Evolutionary conservation across 768 basidiomycete species (phyloP).

Genomic region (Arthromyces matolae): DNA sequence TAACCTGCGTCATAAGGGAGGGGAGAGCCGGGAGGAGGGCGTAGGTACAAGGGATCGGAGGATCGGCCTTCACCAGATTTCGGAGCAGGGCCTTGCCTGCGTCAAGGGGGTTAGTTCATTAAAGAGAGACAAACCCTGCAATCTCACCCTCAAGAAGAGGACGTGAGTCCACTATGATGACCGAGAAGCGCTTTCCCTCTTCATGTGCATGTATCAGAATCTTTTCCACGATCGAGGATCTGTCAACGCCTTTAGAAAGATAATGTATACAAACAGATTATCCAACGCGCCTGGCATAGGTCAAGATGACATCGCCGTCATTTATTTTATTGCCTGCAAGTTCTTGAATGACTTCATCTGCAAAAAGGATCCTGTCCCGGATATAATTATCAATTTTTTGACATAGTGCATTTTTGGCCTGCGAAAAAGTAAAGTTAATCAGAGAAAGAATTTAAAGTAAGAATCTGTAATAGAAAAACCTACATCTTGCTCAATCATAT

Average conservation of each 20-base stretch:
- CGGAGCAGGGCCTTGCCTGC: conserved; percentile 77
- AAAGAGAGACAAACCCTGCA: background rate
- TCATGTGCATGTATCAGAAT: conserved; percentile 75
- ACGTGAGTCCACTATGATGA: conserved; percentile 91
- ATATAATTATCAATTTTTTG: conserved; percentile 90
- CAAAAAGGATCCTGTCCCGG: conserved; percentile 87
- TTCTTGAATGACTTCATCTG: conserved; percentile 90
- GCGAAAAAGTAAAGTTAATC: conserved; percentile 8
- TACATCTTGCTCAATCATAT: conserved; percentile 94
- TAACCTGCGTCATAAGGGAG: conserved; percentile 75
- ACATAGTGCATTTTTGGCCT: conserved; percentile 88
- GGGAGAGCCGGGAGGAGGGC: conserved; percentile 84
- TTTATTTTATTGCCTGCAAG: conserved; percentile 91
- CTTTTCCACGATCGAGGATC: conserved; percentile 93
- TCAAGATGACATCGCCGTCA: conserved; percentile 88
- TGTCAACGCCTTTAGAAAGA: conserved; percentile 25
- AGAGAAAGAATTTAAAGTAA: background rate
- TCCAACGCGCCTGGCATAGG: conserved; percentile 75
- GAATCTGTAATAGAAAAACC: conserved; percentile 12
- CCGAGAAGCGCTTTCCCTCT: conserved; percentile 77
- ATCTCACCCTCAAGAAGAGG: conserved; percentile 83
- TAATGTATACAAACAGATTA: background rate
- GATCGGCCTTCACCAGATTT: conserved; percentile 54
- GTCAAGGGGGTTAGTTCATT: background rate
- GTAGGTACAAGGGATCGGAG: conserved; percentile 82